A percentile compares a stretch with the other conserved stretches of the same genome.
phyloP scores from a whole-genome alignment of 805 yeast genomes.

The Wickerhamomyces chaumierensis region DNA sequence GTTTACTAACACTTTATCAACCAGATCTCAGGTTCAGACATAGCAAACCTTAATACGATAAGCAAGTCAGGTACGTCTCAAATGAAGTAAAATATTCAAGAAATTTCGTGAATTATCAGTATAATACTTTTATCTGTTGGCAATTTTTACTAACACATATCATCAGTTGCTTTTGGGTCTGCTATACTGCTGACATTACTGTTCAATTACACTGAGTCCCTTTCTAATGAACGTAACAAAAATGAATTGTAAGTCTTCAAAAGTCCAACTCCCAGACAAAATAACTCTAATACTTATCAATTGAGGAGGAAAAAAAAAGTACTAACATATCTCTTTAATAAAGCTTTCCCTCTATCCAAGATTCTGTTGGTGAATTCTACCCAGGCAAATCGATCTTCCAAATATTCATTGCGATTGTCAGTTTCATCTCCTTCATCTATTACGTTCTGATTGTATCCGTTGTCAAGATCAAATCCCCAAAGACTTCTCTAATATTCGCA shows the following conservation, averaged over 20 bases:
- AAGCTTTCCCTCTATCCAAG: slow-evolving; percentile 10
- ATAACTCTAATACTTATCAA: too few species aligned
- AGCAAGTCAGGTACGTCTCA: background rate
- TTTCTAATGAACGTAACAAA: slow-evolving; percentile 6
- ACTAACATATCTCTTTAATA: background rate
- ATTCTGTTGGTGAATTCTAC: slow-evolving; percentile 6
- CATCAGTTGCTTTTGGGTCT: slow-evolving; percentile 7
- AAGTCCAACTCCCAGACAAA: too few species aligned
- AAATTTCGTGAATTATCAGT: too few species aligned
- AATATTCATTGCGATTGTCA: slow-evolving; percentile 6
- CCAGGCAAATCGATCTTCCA: slow-evolving; percentile 11
- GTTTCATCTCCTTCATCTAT: slow-evolving; percentile 4
- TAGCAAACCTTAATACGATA: background rate
- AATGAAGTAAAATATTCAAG: too few species aligned
- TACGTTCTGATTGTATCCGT: background rate
- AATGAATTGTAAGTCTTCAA: slow-evolving; percentile 13
- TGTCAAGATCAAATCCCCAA: background rate
- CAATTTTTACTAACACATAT: too few species aligned
- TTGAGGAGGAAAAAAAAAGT: too few species aligned
- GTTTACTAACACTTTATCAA: too few species aligned
- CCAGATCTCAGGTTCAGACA: background rate
- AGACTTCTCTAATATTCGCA: background rate
- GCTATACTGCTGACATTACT: slow-evolving; percentile 4
- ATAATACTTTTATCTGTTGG: too few species aligned
- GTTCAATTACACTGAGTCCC: slow-evolving; percentile 6